Percentiles rank a stretch among this genome's conserved stretches.
These are phyloP conservation scores for Plasmodium inui DNA, from an alignment of 169 alveolate genomes.

Conservation along the genomic window DNA sequence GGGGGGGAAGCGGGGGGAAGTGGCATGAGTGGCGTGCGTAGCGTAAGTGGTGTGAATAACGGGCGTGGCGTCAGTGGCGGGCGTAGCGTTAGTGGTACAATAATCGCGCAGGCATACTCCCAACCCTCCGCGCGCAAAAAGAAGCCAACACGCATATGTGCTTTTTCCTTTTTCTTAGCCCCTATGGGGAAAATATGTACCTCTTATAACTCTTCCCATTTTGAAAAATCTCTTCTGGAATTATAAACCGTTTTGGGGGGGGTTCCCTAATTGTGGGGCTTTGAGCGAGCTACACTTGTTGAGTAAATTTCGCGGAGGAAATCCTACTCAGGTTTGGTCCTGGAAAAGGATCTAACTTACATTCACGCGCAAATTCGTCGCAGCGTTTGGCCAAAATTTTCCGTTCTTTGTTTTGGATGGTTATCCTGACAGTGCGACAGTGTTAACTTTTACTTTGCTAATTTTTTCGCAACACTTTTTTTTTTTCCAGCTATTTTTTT, in stretches of 20 bases:
- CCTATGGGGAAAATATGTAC: slow-evolving; percentile 19
- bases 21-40: not conserved
- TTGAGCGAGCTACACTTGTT: not conserved
- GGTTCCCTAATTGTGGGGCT: not conserved
- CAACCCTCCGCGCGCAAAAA: not conserved
- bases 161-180: not conserved
- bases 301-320: not conserved
- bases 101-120: not conserved
- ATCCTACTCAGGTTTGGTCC: not conserved
- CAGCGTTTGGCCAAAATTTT: not conserved
- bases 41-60: not conserved
- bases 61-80: too few relatives aligned
- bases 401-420: not conserved
- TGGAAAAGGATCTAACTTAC: not conserved
- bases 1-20: not conserved
- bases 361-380: not conserved
- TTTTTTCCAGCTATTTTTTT: not conserved
- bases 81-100: not conserved
- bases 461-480: not conserved
- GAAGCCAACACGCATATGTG: slow-evolving; percentile 5
- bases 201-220: slow-evolving; percentile 76
- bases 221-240: not conserved
- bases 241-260: not conserved
- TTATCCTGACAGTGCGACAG: not conserved
- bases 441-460: not conserved